These are phyloP conservation scores for Blakeslea trispora DNA, from an alignment of 371 early-diverging fungal genomes.

Conservation along the genomic window DNA sequence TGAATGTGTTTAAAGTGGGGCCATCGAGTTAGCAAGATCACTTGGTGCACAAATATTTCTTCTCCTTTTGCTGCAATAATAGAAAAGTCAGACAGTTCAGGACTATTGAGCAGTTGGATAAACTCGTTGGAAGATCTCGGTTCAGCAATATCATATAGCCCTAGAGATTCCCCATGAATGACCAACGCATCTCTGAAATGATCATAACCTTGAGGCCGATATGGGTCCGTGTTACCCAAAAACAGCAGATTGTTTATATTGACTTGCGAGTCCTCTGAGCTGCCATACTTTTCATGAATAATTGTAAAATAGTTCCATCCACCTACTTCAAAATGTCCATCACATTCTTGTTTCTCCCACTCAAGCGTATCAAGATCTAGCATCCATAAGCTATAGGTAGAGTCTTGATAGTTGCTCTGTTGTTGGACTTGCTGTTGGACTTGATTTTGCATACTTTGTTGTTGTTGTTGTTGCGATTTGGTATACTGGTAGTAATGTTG, in stretches of 20 bases:
- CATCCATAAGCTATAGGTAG: constrained; percentile 59
- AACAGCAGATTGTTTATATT: constrained; percentile 39
- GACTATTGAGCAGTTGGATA: constrained; percentile 48
- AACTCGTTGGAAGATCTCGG: constrained; percentile 47
- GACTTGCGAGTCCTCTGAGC: constrained; percentile 19
- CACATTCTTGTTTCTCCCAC: constrained; percentile 62
- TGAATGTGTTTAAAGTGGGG: constrained; percentile 59
- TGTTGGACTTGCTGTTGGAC: constrained; percentile 11
- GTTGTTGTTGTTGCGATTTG: constrained; percentile 12
- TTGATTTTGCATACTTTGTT: constrained; percentile 1
- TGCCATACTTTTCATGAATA: constrained; percentile 24
- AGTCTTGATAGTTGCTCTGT: constrained; percentile 19
- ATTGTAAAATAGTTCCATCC: constrained; percentile 68
- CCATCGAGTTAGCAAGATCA: constrained; percentile 68
- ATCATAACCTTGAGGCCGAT: constrained; percentile 57
- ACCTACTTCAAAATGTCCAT: constrained; percentile 52
- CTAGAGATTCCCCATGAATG: constrained; percentile 59
- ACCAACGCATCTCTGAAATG: constrained; percentile 59
- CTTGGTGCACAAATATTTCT: constrained; percentile 60
- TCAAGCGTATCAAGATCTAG: constrained; percentile 59
- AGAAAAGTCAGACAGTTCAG: constrained; percentile 61
- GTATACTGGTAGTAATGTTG: constrained; percentile 4
- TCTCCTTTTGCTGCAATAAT: constrained; percentile 42
- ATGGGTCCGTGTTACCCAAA: constrained; percentile 54
- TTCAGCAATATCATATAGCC: constrained; percentile 57